Percentiles rank a stretch among this genome's conserved stretches.
These are phyloP conservation scores for Leishmania guyanensis DNA, from an alignment of 208 protist species.

Conservation along the genomic window DNA sequence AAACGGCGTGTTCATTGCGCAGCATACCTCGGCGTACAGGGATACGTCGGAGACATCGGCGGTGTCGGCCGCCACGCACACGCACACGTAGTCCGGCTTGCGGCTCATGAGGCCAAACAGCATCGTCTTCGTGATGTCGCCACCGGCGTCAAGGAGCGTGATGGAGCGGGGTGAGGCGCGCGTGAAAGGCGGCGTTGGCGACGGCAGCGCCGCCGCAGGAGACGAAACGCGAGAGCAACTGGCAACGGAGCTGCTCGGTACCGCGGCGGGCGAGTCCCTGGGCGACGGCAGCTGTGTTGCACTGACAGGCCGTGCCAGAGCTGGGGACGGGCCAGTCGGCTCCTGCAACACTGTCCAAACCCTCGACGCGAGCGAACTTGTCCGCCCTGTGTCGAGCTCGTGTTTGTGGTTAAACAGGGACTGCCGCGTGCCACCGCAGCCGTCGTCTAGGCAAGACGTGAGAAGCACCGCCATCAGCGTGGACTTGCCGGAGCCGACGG, in stretches of 20 bases:
- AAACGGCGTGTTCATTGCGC: slow-evolving; percentile 92
- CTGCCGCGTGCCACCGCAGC: slow-evolving; percentile 73
- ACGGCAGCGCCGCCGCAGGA: background rate
- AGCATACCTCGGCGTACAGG: slow-evolving; percentile 92
- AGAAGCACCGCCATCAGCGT: slow-evolving; percentile 84
- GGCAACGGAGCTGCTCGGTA: background rate
- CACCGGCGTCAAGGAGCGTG: slow-evolving; percentile 76
- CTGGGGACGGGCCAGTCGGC: background rate
- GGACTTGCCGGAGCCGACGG: slow-evolving; percentile 85
- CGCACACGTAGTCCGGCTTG: slow-evolving; percentile 89
- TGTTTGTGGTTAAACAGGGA: slow-evolving; percentile 96
- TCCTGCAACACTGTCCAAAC: slow-evolving; percentile 69
- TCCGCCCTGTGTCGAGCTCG: slow-evolving; percentile 94
- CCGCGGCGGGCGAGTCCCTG: background rate
- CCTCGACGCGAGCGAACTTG: slow-evolving; percentile 92
- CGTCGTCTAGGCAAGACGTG: slow-evolving; percentile 76
- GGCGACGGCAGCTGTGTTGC: background rate
- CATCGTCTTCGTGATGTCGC: slow-evolving; percentile 81
- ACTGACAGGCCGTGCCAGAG: background rate
- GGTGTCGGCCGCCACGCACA: slow-evolving; percentile 65
- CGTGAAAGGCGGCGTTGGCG: slow-evolving; percentile 28
- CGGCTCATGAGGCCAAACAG: slow-evolving; percentile 94
- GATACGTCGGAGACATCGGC: slow-evolving; percentile 28
- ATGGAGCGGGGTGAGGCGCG: slow-evolving; percentile 35
- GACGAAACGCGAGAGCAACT: slow-evolving; percentile 6